These are phyloP conservation scores for Colletotrichum sp. DNA, from an alignment of 2,329 filamentous ascomycete genomes.

Conservation along the genomic window DNA sequence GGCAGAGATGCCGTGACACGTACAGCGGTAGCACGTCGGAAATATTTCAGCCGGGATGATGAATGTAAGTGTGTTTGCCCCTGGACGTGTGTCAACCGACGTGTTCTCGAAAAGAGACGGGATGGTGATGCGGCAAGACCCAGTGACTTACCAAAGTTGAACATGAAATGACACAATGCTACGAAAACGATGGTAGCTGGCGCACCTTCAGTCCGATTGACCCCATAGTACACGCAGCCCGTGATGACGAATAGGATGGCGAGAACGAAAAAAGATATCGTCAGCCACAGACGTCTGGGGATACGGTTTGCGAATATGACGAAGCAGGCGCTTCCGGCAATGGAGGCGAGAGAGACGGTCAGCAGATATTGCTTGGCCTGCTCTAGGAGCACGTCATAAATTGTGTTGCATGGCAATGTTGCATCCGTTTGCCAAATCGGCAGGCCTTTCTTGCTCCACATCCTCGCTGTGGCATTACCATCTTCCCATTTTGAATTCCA, in stretches of 20 bases:
- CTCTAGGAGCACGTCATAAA: slow-evolving; percentile 55
- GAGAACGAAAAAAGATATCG: slow-evolving; percentile 50
- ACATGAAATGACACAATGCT: slow-evolving; percentile 58
- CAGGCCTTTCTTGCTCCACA: slow-evolving; percentile 42
- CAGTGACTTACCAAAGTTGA: slow-evolving; percentile 53
- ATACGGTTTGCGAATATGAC: slow-evolving; percentile 52
- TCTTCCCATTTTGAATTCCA: slow-evolving; percentile 49
- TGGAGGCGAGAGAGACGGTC: slow-evolving; percentile 56
- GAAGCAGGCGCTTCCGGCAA: slow-evolving; percentile 54
- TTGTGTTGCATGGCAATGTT: slow-evolving; percentile 53
- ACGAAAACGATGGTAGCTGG: slow-evolving; percentile 55
- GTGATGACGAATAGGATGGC: slow-evolving; percentile 53
- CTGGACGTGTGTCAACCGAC: slow-evolving; percentile 30
- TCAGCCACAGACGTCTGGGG: slow-evolving; percentile 54
- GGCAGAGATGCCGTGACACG: slow-evolving; percentile 66
- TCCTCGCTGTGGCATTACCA: slow-evolving; percentile 48
- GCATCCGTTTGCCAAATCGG: slow-evolving; percentile 56
- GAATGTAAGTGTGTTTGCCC: slow-evolving; percentile 67
- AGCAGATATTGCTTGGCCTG: slow-evolving; percentile 58
- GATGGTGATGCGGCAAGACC: not conserved
- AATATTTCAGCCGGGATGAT: slow-evolving; percentile 70
- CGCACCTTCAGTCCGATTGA: slow-evolving; percentile 43
- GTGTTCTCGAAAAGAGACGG: not conserved
- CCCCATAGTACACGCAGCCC: slow-evolving; percentile 54
- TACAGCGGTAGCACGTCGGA: slow-evolving; percentile 66